phyloP scores from a whole-genome alignment of 768 basidiomycete species.

The Boletus coccyginus region DNA sequence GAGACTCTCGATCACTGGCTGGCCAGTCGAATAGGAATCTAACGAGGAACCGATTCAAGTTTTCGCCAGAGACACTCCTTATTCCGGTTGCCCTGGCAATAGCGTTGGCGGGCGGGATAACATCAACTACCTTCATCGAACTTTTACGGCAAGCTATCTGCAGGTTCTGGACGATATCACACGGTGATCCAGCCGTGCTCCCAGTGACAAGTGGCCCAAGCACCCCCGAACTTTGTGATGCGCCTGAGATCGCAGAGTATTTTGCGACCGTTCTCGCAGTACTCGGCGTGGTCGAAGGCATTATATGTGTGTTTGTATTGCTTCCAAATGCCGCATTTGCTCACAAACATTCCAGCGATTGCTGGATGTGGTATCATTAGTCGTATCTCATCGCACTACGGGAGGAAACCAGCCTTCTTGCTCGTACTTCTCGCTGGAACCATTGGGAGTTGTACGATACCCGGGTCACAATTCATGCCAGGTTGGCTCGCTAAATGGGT shows the following conservation, averaged over 20 bases:
- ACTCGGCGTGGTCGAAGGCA: slow-evolving; percentile 11
- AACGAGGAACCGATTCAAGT: background rate
- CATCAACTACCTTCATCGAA: slow-evolving; percentile 26
- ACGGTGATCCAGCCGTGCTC: slow-evolving; percentile 6
- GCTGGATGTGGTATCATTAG: slow-evolving; percentile 21
- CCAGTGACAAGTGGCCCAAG: slow-evolving; percentile 2
- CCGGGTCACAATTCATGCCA: slow-evolving; percentile 16
- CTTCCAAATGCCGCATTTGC: background rate
- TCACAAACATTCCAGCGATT: slow-evolving; percentile 20
- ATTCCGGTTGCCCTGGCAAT: slow-evolving; percentile 27
- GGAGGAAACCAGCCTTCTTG: slow-evolving; percentile 25
- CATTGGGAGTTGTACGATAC: slow-evolving; percentile 13
- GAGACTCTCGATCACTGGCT: background rate
- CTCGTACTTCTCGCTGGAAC: slow-evolving; percentile 6
- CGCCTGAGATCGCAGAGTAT: slow-evolving; percentile 18
- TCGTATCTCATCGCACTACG: slow-evolving; percentile 25
- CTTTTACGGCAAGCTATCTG: slow-evolving; percentile 28
- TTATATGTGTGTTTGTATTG: slow-evolving; percentile 18
- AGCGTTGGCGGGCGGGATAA: slow-evolving; percentile 20
- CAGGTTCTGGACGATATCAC: slow-evolving; percentile 19
- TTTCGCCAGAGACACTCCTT: slow-evolving; percentile 21
- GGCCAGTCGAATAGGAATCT: background rate
- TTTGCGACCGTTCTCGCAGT: slow-evolving; percentile 22
- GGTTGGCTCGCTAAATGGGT: slow-evolving; percentile 12
- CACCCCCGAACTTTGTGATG: slow-evolving; percentile 17